These are phyloP conservation scores for Haplosporangium sp. DNA, from an alignment of 371 early-diverging fungal species.

Conservation along the genomic window DNA sequence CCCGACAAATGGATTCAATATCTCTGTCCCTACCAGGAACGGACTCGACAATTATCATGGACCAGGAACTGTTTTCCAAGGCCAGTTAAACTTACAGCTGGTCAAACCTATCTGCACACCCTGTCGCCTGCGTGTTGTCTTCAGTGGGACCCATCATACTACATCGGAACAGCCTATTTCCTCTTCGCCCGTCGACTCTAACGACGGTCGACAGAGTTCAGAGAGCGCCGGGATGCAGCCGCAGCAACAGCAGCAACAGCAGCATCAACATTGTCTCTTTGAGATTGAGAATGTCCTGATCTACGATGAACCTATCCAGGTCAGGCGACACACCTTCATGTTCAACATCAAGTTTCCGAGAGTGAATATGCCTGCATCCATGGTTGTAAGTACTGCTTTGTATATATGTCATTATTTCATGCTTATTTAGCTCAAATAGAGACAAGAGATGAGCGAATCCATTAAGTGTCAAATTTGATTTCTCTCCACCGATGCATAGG, in stretches of 20 bases:
- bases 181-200: background rate
- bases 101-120: conserved; percentile 29
- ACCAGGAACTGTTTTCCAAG: conserved; percentile 52
- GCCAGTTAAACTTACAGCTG: conserved; percentile 47
- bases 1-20: conserved; percentile 40
- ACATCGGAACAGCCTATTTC: conserved; percentile 14
- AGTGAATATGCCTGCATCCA: conserved; percentile 45
- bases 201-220: conserved; percentile 10
- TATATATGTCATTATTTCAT: background rate
- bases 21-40: conserved; percentile 31
- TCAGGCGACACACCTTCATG: conserved; percentile 46
- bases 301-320: conserved; percentile 30
- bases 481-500: conserved; percentile 15
- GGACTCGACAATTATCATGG: conserved; percentile 52
- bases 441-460: background rate
- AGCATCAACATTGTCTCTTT: conserved; percentile 28
- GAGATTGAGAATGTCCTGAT: conserved; percentile 36
- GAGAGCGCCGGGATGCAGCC: conserved; percentile 4
- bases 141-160: conserved; percentile 22
- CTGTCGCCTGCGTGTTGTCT: conserved; percentile 42
- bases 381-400: conserved; percentile 27
- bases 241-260: background rate
- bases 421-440: background rate
- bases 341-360: conserved; percentile 50
- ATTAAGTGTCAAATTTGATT: too few species aligned